Conservation (phyloP, 2,329 filamentous ascomycete genomes). For the Cercospora citrullina region DNA sequence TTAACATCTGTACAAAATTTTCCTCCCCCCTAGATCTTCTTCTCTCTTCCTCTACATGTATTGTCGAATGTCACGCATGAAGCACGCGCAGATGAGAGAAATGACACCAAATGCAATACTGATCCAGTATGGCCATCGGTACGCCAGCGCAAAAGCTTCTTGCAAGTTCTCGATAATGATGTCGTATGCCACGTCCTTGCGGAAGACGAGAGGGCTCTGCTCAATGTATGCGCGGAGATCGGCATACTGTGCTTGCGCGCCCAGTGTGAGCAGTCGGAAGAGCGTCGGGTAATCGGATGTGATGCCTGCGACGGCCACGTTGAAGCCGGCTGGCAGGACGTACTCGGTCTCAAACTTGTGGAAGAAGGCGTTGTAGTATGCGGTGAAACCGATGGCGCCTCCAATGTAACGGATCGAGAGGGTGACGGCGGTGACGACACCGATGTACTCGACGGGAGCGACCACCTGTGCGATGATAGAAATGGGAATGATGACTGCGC, state of each 20-base stretch:
- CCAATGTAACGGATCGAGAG: conserved; percentile 68
- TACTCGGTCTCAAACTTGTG: conserved; percentile 38
- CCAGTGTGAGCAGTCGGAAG: conserved; percentile 24
- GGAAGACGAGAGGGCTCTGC: conserved; percentile 19
- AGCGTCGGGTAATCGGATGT: conserved; percentile 24
- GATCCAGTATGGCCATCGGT: conserved; percentile 38
- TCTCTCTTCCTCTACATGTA: conserved; percentile 28
- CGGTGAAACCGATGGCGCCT: conserved; percentile 56
- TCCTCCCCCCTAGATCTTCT: neutral
- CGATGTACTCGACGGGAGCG: conserved; percentile 68
- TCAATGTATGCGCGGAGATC: conserved; percentile 22
- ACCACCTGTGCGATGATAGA: conserved; percentile 67
- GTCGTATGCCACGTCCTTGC: conserved; percentile 31
- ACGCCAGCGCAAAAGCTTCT: conserved; percentile 33
- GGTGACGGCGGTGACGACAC: conserved; percentile 66
- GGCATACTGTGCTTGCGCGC: conserved; percentile 27
- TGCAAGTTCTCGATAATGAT: conserved; percentile 31
- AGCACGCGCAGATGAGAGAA: conserved; percentile 33
- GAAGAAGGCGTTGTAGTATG: conserved; percentile 57
- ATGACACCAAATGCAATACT: conserved; percentile 38
- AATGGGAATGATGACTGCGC: conserved; percentile 66
- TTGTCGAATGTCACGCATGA: conserved; percentile 38
- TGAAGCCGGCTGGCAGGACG: conserved; percentile 23
- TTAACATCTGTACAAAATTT: neutral
- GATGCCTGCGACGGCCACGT: conserved; percentile 23